These are phyloP conservation scores for Ottelia alismoides DNA, from an alignment of 106 monocot genomes.

Conservation along the genomic window DNA sequence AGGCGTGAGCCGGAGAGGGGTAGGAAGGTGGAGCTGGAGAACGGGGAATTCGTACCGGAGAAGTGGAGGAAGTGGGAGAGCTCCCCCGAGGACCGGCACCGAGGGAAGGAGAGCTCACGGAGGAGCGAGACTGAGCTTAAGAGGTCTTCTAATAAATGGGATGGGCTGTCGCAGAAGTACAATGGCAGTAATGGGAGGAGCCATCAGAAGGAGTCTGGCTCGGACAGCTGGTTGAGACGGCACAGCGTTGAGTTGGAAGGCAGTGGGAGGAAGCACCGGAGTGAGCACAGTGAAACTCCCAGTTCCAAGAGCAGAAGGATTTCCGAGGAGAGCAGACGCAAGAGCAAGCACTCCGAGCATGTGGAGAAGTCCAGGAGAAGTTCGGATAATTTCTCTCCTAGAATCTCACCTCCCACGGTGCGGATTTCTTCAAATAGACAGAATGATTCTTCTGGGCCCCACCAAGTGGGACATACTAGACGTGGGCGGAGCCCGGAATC, in stretches of 20 bases:
- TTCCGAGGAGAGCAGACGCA: constrained; percentile 36
- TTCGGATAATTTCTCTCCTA: constrained; percentile 22
- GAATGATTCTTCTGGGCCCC: constrained; percentile 15
- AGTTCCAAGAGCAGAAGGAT: constrained; percentile 45
- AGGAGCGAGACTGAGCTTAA: constrained; percentile 27
- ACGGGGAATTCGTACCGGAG: constrained; percentile 31
- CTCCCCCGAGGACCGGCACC: constrained; percentile 14
- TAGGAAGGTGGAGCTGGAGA: constrained; percentile 49
- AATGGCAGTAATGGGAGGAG: constrained; percentile 47
- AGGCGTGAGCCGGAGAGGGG: constrained; percentile 17
- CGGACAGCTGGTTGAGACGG: constrained; percentile 26
- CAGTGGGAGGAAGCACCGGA: constrained; percentile 24
- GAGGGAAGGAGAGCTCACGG: constrained; percentile 16
- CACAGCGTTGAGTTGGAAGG: constrained; percentile 26
- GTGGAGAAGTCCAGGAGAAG: constrained; percentile 28
- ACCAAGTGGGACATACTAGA: constrained; percentile 25
- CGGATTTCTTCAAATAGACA: constrained; percentile 35
- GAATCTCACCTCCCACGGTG: constrained; percentile 11
- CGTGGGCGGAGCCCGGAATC: constrained; percentile 32
- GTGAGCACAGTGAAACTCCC: constrained; percentile 23
- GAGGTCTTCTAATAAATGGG: constrained; percentile 20
- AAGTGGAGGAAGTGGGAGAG: constrained; percentile 30
- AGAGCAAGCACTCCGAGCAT: constrained; percentile 6
- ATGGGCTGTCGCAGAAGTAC: constrained; percentile 24
- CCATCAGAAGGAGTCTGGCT: constrained; percentile 25